A percentile compares a stretch with the other conserved stretches of the same genome.
Evolutionary conservation across 371 early-diverging fungal genomes (phyloP).

Genomic region (Lichtheimia ramosa): DNA sequence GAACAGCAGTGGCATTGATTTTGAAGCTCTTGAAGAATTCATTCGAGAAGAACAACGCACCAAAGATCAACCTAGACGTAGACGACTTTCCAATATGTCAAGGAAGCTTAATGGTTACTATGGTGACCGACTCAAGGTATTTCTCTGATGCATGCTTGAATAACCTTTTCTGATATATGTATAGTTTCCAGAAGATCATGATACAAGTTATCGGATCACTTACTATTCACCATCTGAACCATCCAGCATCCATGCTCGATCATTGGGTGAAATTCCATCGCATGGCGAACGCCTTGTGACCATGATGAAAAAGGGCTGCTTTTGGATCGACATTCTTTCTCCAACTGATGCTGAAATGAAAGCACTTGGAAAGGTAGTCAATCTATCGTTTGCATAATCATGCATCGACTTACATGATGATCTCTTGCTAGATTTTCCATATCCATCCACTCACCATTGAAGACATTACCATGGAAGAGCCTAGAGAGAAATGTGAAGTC

Average conservation of each 20-base stretch:
- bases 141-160: too few relatives aligned
- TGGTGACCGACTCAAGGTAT: slow-evolving; percentile 22
- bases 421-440: slow-evolving; percentile 49
- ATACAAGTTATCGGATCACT: slow-evolving; percentile 35
- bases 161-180: neutral
- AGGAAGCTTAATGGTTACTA: slow-evolving; percentile 16
- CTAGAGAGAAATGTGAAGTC: slow-evolving; percentile 91
- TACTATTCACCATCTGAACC: slow-evolving; percentile 41
- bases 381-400: too few relatives aligned
- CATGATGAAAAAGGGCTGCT: slow-evolving; percentile 59
- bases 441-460: slow-evolving; percentile 92
- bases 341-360: slow-evolving; percentile 81
- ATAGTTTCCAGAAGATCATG: slow-evolving; percentile 19
- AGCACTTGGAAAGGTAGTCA: slow-evolving; percentile 48
- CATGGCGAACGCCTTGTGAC: slow-evolving; percentile 23
- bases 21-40: slow-evolving; percentile 23
- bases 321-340: slow-evolving; percentile 82
- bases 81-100: slow-evolving; percentile 20
- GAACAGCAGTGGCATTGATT: slow-evolving; percentile 35
- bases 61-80: slow-evolving; percentile 11
- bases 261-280: slow-evolving; percentile 39
- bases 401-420: neutral
- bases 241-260: slow-evolving; percentile 44
- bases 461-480: slow-evolving; percentile 89
- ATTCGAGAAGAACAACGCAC: slow-evolving; percentile 13